These are phyloP conservation scores for Citrus glauca DNA, from an alignment of 345 rosid species.

Conservation along the genomic window DNA sequence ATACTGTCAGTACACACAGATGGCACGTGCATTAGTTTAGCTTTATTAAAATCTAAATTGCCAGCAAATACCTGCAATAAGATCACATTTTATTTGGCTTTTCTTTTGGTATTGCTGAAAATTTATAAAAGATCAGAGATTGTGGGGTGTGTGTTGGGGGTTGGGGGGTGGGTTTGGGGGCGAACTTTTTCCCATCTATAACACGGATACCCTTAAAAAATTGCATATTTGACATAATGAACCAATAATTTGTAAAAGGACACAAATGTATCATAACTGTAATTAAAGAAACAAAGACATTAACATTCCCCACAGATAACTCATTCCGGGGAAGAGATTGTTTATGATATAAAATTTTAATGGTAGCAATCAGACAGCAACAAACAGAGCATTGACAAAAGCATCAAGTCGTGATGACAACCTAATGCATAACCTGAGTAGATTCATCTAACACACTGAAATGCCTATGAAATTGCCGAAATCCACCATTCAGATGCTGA, in stretches of 20 bases:
- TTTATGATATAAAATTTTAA: not conserved
- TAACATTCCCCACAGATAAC: not conserved
- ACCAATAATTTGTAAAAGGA: not conserved
- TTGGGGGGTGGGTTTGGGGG: rapidly evolving
- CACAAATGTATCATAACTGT: not conserved
- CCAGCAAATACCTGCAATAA: not conserved
- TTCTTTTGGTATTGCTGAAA: not conserved
- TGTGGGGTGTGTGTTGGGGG: too few relatives aligned
- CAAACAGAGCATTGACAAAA: not conserved
- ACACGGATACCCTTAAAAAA: too few relatives aligned
- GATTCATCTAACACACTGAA: constrained; percentile 11
- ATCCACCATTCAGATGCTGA: constrained; percentile 5
- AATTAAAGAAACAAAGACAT: not conserved
- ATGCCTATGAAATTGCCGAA: constrained; percentile 8
- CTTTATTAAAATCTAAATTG: not conserved
- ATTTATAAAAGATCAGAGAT: not conserved
- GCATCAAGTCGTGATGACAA: not conserved
- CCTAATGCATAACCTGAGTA: not conserved
- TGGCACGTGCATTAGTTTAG: not conserved
- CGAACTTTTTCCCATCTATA: not conserved
- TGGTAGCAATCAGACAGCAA: not conserved
- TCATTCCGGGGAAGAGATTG: not conserved
- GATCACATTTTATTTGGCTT: not conserved
- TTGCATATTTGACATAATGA: not conserved
- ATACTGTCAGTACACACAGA: not conserved